Evolutionary conservation across 2,329 filamentous ascomycete genomes (phyloP), one percentile per base, ranked within the genome.

Genomic region (Curvularia spicifera): DNA sequence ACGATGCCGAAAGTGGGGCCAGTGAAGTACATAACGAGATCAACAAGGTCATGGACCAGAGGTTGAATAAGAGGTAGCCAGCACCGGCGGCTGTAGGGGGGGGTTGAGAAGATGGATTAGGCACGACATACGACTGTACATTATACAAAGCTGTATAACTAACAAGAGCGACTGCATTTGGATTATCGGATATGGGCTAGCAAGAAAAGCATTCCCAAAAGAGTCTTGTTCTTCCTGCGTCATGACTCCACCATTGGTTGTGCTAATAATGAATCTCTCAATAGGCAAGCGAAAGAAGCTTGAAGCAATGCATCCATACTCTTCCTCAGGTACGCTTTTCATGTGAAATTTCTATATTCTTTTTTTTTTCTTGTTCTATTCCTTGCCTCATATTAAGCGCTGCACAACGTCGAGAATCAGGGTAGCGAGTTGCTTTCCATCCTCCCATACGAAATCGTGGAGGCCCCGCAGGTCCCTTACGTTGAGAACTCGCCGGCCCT

Each of bases 371-470:
- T 24, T n/a, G 35, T 37, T 37, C 15, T 37, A 15, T 18, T 37
- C 35, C 2, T 37, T 12, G 6, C 35, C 13, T 24, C 46, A 55
- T 31, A 56, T 49, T 31, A 72, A 40, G 48, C 67, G 59, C 31
- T 57, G 56, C 20, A 75, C 57, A 9, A 70, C 67, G 45, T 74
- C 70, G 35, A 58, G 67, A 48, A 78, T 64, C 45, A 80, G 65
- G 51, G 76, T 76, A 28, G 83, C 85, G 48, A 90, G 72, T 64
- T 87, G 83, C 33, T 72, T 71, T 15, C 88, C 88, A 57, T 85
- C 81, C 70, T 83, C 71, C 86, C 87, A 90, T 2, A 89, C 78
- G 63, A 84, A 82, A 74, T 91, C 84, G 74, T 92, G 89, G 37
- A 79, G 79, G 4, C 86, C 89, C 8, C 72, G 74, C 51, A 88